A percentile compares a stretch with the other conserved stretches of the same genome.
phyloP scores from a whole-genome alignment of 768 basidiomycete species.

The Tylopilus subfusipes region DNA sequence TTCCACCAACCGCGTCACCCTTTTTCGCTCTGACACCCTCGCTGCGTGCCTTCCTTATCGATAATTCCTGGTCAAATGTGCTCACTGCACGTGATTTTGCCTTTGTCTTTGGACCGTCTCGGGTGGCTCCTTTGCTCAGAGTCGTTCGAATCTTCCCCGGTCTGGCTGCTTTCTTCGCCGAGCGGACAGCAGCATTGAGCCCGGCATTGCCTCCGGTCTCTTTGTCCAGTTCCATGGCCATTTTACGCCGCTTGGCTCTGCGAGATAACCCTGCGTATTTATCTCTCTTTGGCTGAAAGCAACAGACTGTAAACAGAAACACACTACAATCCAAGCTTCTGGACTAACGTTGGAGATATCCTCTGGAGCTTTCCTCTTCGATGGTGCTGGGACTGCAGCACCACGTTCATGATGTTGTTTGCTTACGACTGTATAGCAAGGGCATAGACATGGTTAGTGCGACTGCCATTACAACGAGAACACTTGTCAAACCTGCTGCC shows the following conservation, averaged over 20 bases:
- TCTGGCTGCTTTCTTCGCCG: conserved; percentile 75
- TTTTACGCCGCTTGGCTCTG: conserved; percentile 80
- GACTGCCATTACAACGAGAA: neutral
- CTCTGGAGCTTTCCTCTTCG: conserved; percentile 35
- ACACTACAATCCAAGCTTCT: neutral
- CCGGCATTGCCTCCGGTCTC: conserved; percentile 51
- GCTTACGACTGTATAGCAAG: conserved; percentile 53
- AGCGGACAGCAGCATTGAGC: conserved; percentile 74
- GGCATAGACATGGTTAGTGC: conserved; percentile 1
- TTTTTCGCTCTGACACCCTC: conserved; percentile 69
- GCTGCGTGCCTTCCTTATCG: conserved; percentile 36
- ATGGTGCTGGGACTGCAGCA: conserved; percentile 36
- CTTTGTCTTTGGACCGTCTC: conserved; percentile 34
- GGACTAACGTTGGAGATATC: conserved; percentile 41
- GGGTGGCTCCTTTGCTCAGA: conserved; percentile 34
- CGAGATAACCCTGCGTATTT: conserved; percentile 83
- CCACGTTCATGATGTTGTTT: conserved; percentile 71
- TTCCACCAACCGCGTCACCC: conserved; percentile 50
- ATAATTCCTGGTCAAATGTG: conserved; percentile 60
- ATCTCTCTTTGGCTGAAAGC: conserved; percentile 64
- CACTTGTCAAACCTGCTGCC: conserved; percentile 58
- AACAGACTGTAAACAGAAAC: conserved; percentile 4
- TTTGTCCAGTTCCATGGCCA: conserved; percentile 78
- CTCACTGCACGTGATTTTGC: conserved; percentile 31
- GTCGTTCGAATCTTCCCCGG: conserved; percentile 72